Evolutionary conservation across 2,329 filamentous ascomycete species (phyloP).

Genomic region (Scolecobasidium constrictum): DNA sequence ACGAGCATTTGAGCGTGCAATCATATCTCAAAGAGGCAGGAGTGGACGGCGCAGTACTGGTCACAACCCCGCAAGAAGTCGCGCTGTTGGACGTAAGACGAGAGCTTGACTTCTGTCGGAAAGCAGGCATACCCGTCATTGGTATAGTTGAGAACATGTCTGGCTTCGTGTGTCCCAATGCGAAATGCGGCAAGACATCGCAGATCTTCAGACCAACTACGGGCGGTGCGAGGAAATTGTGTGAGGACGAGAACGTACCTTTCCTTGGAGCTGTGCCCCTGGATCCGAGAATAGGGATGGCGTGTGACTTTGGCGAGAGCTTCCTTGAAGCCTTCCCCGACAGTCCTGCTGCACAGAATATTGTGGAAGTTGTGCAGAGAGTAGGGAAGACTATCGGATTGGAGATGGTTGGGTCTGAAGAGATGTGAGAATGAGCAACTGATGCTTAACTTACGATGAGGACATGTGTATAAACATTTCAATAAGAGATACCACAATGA

Average conservation of each 20-base stretch:
- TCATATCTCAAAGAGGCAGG: slow-evolving; percentile 82
- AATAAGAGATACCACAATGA: too few relatives aligned
- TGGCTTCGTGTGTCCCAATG: slow-evolving; percentile 75
- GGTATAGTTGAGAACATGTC: slow-evolving; percentile 98
- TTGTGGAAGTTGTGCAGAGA: slow-evolving; percentile 67
- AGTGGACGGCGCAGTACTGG: slow-evolving; percentile 84
- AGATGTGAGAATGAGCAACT: too few relatives aligned
- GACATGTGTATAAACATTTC: too few relatives aligned
- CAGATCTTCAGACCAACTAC: slow-evolving; percentile 90
- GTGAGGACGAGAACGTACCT: slow-evolving; percentile 75
- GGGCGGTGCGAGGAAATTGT: slow-evolving; percentile 70
- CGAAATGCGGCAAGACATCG: slow-evolving; percentile 63
- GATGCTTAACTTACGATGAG: too few relatives aligned
- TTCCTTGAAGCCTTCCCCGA: slow-evolving; percentile 92
- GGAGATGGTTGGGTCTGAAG: slow-evolving; percentile 4
- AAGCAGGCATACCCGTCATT: slow-evolving; percentile 79
- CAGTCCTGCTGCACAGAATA: slow-evolving; percentile 75
- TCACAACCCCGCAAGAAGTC: slow-evolving; percentile 94
- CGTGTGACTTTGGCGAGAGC: slow-evolving; percentile 94
- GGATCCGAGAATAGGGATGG: slow-evolving; percentile 89
- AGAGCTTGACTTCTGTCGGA: slow-evolving; percentile 94
- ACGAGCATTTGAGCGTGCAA: slow-evolving; percentile 93
- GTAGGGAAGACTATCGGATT: slow-evolving; percentile 41
- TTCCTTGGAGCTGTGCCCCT: slow-evolving; percentile 85
- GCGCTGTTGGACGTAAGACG: slow-evolving; percentile 86